phyloP scores from a whole-genome alignment of 495 filamentous ascomycete genomes.

The Tetracladium marchalianum region DNA sequence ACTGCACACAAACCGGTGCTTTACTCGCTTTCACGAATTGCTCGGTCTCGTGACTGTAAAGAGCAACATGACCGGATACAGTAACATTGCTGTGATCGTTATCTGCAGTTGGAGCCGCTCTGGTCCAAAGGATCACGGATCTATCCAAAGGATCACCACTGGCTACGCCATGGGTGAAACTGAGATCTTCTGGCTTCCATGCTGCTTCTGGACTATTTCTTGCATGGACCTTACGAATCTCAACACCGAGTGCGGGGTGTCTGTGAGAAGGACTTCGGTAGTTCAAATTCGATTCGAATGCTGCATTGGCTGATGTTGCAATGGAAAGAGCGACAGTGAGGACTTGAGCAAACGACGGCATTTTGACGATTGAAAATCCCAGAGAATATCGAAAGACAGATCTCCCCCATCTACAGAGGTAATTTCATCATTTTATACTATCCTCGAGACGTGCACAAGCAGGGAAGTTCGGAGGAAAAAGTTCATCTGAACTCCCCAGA shows the following conservation, averaged over 20 bases:
- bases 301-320: constrained; percentile 3
- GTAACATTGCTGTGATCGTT: constrained; percentile 47
- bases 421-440: too few relatives aligned
- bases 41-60: constrained; percentile 44
- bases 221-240: constrained; percentile 32
- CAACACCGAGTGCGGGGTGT: constrained; percentile 46
- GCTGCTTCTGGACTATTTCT: constrained; percentile 28
- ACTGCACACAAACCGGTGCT: constrained; percentile 39
- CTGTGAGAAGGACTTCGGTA: constrained; percentile 48
- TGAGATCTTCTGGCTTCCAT: constrained; percentile 30
- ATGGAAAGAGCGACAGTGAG: constrained; percentile 5
- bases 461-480: too few relatives aligned
- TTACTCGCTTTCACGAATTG: constrained; percentile 40
- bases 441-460: too few relatives aligned
- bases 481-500: too few relatives aligned
- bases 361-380: too few relatives aligned
- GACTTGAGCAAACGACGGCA: constrained; percentile 1
- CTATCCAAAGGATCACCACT: constrained; percentile 56
- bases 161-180: constrained; percentile 63
- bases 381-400: too few relatives aligned
- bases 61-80: constrained; percentile 39
- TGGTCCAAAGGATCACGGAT: constrained; percentile 59
- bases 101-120: constrained; percentile 43
- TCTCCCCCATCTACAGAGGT: too few relatives aligned
- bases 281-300: constrained; percentile 37